Evolutionary conservation across 495 filamentous ascomycete genomes (phyloP).

Genomic region (Neurospora intermedia): DNA sequence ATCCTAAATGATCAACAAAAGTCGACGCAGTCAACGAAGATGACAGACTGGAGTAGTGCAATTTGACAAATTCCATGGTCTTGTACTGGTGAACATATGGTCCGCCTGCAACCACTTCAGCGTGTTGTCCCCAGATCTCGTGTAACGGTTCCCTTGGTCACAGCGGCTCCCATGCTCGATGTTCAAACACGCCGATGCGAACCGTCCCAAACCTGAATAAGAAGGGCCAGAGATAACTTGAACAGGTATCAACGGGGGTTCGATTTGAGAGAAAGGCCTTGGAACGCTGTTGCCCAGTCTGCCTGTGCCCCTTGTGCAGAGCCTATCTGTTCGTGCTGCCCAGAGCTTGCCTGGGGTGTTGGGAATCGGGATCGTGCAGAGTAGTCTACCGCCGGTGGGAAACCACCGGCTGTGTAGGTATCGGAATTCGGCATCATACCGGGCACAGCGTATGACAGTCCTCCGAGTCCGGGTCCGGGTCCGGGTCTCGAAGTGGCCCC

Average conservation of each 20-base stretch:
- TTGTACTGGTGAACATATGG: constrained; percentile 7
- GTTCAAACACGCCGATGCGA: not conserved
- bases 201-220: not conserved
- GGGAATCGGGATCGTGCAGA: constrained; percentile 34
- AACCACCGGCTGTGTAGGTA: constrained; percentile 26
- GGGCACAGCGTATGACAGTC: constrained; percentile 17
- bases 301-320: constrained; percentile 24
- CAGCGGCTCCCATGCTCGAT: not conserved
- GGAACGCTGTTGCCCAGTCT: constrained; percentile 40
- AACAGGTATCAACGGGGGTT: constrained; percentile 23
- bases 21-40: constrained; percentile 19
- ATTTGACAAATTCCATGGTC: constrained; percentile 20
- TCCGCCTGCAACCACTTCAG: not conserved
- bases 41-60: constrained; percentile 7
- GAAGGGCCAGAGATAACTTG: not conserved
- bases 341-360: constrained; percentile 21
- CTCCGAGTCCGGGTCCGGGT: constrained; percentile 20
- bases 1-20: not conserved
- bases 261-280: constrained; percentile 41
- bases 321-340: constrained; percentile 28
- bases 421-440: constrained; percentile 33
- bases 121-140: not conserved
- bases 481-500: constrained; percentile 26
- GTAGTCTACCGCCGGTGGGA: constrained; percentile 31
- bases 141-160: not conserved